Percentiles rank a stretch among this genome's conserved stretches.
phyloP scores from a whole-genome alignment of 176 grass and related monocot genomes.

The Rhynchospora breviuscula region DNA sequence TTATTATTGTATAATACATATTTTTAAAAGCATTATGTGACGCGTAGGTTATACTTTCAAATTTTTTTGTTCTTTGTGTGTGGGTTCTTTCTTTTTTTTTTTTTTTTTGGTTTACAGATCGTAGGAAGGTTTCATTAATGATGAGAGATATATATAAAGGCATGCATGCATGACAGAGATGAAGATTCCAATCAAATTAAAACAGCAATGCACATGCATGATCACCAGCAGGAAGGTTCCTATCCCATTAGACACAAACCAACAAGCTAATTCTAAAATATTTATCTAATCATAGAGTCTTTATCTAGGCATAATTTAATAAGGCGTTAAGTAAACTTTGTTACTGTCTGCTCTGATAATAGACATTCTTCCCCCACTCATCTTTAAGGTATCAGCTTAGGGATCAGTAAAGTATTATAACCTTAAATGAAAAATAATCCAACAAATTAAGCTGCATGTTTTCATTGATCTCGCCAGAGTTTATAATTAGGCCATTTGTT shows the following conservation, averaged over 20 bases:
- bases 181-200: conserved; percentile 44
- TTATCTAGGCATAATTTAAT: not conserved
- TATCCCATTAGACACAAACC: not conserved
- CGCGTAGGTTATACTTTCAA: too few species aligned
- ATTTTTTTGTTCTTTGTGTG: too few species aligned
- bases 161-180: conserved; percentile 30
- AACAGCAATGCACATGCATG: conserved; percentile 26
- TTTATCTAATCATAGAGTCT: conserved; percentile 11
- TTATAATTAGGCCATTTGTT: not conserved
- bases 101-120: not conserved
- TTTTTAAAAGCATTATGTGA: too few species aligned
- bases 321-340: not conserved
- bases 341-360: not conserved
- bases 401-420: conserved; percentile 58
- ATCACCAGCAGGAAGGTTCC: conserved; percentile 25
- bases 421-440: conserved; percentile 7
- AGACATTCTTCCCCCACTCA: conserved; percentile 40
- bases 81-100: not conserved
- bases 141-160: conserved; percentile 21
- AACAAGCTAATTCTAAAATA: not conserved
- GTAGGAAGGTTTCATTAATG: not conserved
- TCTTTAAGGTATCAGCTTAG: conserved; percentile 52
- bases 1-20: too few species aligned
- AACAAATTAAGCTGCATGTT: conserved; percentile 25
- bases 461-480: conserved; percentile 20